Conservation (phyloP, 2,329 filamentous ascomycete species). For the Ramularia endophylla region DNA sequence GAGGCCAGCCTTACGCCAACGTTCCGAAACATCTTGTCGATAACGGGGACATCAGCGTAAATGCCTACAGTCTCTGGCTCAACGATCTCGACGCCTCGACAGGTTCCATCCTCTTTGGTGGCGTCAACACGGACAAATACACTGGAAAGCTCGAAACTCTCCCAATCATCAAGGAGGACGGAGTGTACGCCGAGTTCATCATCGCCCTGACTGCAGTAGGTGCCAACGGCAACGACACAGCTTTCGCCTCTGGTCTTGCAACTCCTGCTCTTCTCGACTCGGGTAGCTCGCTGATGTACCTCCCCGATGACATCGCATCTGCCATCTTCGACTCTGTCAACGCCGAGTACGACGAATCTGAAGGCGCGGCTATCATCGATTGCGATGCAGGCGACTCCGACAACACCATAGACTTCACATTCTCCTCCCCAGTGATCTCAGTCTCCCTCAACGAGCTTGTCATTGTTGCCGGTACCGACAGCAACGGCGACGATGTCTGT, state of each 20-base stretch:
- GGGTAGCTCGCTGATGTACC: slow-evolving; percentile 65
- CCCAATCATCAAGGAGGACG: slow-evolving; percentile 47
- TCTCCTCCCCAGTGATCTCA: slow-evolving; percentile 49
- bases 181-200: slow-evolving; percentile 48
- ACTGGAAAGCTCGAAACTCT: slow-evolving; percentile 57
- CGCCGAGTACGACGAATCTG: slow-evolving; percentile 36
- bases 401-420: slow-evolving; percentile 51
- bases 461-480: slow-evolving; percentile 42
- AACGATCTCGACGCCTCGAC: slow-evolving; percentile 55
- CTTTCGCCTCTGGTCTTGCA: slow-evolving; percentile 38
- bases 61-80: slow-evolving; percentile 64
- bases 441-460: slow-evolving; percentile 53
- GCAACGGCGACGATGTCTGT: slow-evolving; percentile 37
- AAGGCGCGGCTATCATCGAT: slow-evolving; percentile 47
- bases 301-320: slow-evolving; percentile 56
- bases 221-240: slow-evolving; percentile 36
- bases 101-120: slow-evolving; percentile 71
- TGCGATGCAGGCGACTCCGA: slow-evolving; percentile 47
- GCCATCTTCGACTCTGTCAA: slow-evolving; percentile 37
- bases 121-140: slow-evolving; percentile 72
- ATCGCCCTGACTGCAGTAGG: slow-evolving; percentile 47
- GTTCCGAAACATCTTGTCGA: slow-evolving; percentile 59
- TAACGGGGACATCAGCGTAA: slow-evolving; percentile 55
- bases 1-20: slow-evolving; percentile 48
- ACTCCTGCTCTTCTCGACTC: slow-evolving; percentile 65